These are phyloP conservation scores for Boletus coccyginus DNA, from an alignment of 768 basidiomycete genomes.

Conservation along the genomic window DNA sequence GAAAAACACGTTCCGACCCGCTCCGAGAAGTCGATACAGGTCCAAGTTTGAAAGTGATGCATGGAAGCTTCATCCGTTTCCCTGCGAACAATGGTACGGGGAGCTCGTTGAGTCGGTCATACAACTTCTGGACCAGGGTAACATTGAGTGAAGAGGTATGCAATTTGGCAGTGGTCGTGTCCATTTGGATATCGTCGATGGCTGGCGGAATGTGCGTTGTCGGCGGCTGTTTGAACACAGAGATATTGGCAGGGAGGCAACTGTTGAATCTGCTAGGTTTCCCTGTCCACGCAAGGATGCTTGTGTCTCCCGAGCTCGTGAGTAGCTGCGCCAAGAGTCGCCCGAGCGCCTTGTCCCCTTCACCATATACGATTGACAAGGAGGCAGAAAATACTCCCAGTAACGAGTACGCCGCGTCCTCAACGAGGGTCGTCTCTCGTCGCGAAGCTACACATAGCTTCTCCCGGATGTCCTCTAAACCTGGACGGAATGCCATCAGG, in stretches of 20 bases:
- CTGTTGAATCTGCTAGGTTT: background rate
- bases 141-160: background rate
- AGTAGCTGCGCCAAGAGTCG: background rate
- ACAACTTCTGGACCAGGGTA: background rate
- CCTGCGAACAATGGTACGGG: background rate
- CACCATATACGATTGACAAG: constrained; percentile 2
- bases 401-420: constrained; percentile 6
- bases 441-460: constrained; percentile 1
- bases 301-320: constrained; percentile 2
- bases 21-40: background rate
- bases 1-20: background rate
- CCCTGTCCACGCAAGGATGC: constrained; percentile 8
- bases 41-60: constrained; percentile 1
- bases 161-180: background rate
- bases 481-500: background rate
- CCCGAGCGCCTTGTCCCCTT: constrained; percentile 1
- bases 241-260: background rate
- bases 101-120: background rate
- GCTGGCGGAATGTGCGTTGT: background rate
- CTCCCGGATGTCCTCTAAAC: background rate
- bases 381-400: background rate
- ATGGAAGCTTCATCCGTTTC: constrained; percentile 1
- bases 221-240: background rate
- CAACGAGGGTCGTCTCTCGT: background rate
- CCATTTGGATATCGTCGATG: background rate